These are phyloP conservation scores for Dictyostelium capitatum DNA, from an alignment of 78 protist genomes.

Conservation along the genomic window DNA sequence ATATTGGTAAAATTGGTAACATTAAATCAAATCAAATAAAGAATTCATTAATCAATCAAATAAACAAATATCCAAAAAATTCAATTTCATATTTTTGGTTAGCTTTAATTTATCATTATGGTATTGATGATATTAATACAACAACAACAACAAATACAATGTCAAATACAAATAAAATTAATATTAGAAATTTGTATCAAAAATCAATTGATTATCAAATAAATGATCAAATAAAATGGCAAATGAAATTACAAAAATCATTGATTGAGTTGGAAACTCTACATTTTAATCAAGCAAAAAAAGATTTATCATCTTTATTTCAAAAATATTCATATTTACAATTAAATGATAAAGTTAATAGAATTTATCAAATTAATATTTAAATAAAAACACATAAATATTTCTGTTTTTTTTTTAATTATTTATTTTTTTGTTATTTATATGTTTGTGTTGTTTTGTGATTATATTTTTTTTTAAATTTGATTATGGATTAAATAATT, in stretches of 20 bases:
- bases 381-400: neutral
- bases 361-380: neutral
- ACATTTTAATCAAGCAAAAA: conserved; percentile 1
- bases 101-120: conserved; percentile 22
- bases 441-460: neutral
- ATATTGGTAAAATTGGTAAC: conserved; percentile 15
- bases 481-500: conserved; percentile 2
- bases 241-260: conserved; percentile 8
- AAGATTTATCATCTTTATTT: neutral
- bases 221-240: neutral
- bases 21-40: neutral
- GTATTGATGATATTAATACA: neutral
- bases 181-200: neutral
- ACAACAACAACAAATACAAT: neutral
- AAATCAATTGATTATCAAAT: neutral
- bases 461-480: neutral
- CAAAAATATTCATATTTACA: neutral
- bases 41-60: neutral
- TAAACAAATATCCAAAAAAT: conserved; percentile 15
- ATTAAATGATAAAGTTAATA: neutral
- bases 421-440: neutral
- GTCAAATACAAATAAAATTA: neutral
- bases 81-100: conserved; percentile 47
- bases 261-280: neutral
- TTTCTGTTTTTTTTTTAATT: neutral